Percentiles rank a stretch among this genome's conserved stretches.
These are phyloP conservation scores for Jacaranda copaia DNA, from an alignment of 257 asterid genomes.

Conservation along the genomic window DNA sequence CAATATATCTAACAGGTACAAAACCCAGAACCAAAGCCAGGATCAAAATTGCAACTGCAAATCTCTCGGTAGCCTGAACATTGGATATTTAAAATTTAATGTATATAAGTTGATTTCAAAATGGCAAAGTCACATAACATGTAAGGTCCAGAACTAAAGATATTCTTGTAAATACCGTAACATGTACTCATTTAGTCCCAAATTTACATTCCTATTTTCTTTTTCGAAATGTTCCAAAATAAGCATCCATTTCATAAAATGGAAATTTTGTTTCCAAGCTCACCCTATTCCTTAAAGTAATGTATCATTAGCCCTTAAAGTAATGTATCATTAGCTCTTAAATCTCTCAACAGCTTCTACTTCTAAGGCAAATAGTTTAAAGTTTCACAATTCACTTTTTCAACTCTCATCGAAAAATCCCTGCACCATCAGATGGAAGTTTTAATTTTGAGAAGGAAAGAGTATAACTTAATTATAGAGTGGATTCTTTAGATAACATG, in stretches of 20 bases:
- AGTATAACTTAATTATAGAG: not conserved
- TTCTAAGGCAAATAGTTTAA: not conserved
- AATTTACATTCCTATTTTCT: not conserved
- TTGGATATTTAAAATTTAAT: constrained; percentile 1
- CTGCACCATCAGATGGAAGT: not conserved
- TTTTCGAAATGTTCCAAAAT: not conserved
- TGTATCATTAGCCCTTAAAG: not conserved
- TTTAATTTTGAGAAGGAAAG: not conserved
- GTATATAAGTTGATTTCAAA: not conserved
- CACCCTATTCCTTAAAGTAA: not conserved
- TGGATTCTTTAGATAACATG: too few species aligned
- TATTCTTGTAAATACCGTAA: not conserved
- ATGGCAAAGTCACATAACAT: not conserved
- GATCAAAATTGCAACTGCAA: constrained; percentile 60
- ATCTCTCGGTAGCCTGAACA: constrained; percentile 82
- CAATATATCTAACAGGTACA: constrained; percentile 59
- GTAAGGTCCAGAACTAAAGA: not conserved
- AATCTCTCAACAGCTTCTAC: too few species aligned
- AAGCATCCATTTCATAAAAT: not conserved
- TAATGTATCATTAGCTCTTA: not conserved
- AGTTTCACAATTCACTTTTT: not conserved
- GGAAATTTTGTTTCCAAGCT: not conserved
- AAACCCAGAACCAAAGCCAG: constrained; percentile 65
- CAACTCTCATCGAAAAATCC: not conserved
- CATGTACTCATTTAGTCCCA: not conserved